phyloP scores from a whole-genome alignment of 305 asterid species.

The Rubia occidens region DNA sequence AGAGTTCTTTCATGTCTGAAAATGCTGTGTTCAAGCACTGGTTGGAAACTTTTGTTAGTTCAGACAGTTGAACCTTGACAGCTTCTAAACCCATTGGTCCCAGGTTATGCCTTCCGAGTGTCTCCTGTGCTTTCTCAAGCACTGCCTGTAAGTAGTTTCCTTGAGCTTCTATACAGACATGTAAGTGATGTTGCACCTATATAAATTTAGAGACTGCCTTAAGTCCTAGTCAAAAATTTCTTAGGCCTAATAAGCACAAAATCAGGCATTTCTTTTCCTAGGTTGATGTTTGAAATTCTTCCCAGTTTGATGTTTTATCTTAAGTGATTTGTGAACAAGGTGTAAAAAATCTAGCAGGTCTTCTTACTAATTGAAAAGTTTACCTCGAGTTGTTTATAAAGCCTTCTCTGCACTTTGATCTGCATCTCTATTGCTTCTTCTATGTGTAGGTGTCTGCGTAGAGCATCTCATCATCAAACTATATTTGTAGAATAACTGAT shows the following conservation, averaged over 20 bases:
- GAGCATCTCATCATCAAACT: slow-evolving; percentile 11
- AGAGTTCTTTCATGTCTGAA: slow-evolving; percentile 48
- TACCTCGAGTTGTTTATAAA: slow-evolving; percentile 94
- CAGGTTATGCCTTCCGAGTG: slow-evolving; percentile 65
- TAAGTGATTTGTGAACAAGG: neutral
- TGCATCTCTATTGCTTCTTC: slow-evolving; percentile 88
- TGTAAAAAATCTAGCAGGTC: neutral
- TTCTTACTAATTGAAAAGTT: neutral
- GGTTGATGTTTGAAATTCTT: neutral
- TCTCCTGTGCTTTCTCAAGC: slow-evolving; percentile 89
- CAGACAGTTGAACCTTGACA: slow-evolving; percentile 71
- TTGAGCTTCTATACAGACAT: slow-evolving; percentile 88
- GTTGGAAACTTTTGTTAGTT: slow-evolving; percentile 66
- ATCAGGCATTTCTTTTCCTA: neutral
- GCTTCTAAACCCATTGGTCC: slow-evolving; percentile 68
- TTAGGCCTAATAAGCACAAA: neutral
- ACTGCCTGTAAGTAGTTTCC: slow-evolving; percentile 82
- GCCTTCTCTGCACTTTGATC: slow-evolving; percentile 77
- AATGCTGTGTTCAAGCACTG: slow-evolving; percentile 66
- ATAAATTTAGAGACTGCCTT: slow-evolving; percentile 21
- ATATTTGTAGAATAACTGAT: neutral
- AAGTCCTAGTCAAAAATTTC: slow-evolving; percentile 3
- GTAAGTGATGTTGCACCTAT: slow-evolving; percentile 90
- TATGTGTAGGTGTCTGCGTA: slow-evolving; percentile 56
- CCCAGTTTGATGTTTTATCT: neutral